Evolutionary conservation across 805 yeast genomes (phyloP).

Genomic region (Monosporozyma servazzii): DNA sequence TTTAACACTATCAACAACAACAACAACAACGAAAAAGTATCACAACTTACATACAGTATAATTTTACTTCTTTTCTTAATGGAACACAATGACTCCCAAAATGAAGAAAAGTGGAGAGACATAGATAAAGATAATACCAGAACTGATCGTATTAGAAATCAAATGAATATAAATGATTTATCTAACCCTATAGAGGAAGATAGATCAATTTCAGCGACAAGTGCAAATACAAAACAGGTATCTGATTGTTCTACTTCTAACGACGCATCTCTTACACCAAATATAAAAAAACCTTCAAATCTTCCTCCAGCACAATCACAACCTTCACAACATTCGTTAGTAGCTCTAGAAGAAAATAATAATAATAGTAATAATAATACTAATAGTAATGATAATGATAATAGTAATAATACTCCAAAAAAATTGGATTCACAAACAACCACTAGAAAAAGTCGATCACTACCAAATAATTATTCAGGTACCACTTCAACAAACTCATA

Average conservation of each 20-base stretch:
- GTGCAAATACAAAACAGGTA: not conserved
- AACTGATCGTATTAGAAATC: not conserved
- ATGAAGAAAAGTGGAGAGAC: conserved; percentile 1
- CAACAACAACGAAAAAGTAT: not conserved
- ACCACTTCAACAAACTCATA: not conserved
- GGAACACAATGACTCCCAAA: not conserved
- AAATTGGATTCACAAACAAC: not conserved
- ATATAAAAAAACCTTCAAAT: not conserved
- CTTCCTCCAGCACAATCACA: not conserved
- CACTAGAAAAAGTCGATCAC: not conserved
- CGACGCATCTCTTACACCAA: not conserved
- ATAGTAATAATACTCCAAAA: not conserved
- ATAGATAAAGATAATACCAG: not conserved
- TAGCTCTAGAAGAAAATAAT: not conserved
- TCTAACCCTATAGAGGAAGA: conserved; percentile 1
- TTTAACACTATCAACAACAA: not conserved
- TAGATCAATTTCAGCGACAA: not conserved
- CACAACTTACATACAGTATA: not conserved
- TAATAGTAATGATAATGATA: no score
- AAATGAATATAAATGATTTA: conserved; percentile 3
- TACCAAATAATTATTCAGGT: not conserved
- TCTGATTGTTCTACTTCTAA: not conserved
- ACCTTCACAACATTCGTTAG: not conserved
- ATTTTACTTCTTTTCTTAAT: conserved; percentile 1
- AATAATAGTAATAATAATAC: no score